Base-by-base conservation (phyloP, 805 yeast species). In the Zygosaccharomyces bisporus region DNA sequence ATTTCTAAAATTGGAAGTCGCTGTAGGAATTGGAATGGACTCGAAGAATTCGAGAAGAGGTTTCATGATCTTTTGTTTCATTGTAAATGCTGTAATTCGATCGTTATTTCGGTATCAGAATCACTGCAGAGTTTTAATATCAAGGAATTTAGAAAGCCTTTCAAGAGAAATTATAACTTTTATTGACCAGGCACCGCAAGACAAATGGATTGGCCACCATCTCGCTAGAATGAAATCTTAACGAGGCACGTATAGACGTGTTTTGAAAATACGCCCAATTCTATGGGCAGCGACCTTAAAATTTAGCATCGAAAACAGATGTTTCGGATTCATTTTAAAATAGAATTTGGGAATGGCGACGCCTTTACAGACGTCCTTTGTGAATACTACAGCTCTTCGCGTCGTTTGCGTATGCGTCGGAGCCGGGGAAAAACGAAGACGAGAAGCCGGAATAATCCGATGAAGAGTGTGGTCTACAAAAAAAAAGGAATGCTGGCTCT, bases 401-500 rank as follows among this genome's bases (percentile, higher is more conserved):
- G 3, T 59, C 70, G 0, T 60, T 74, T 39, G 67, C 75, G 2
- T 35, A 44, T 6, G 62, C 62, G 0, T 59, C 73, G 0, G 32
- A 55, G 5, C 24, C 49, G 0, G 47, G 53, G 13, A 54, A n/a
- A n/a, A n/a, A n/a, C n/a, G n/a, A 55, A 4, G 73, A 65, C 38
- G 43, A 39, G 3, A 56, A 61, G 44, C 78, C 78, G 6, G 48
- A 52, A 2, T 43, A 72, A 12, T 16, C 34, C 4, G 57, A 54
- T 7, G 45, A 52, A 2, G 59, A 56, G 0, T 51, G 60, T 7
- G 45, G 55, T 0, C 51, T 70, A 4, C 57, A 59, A 3, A 12
- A 49, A 50, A 13, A 58, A 65, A 1, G 80, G 80, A 0, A 60
- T 77, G 18, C 79, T 77, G 54, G 71, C 77, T 0, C 51, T 77